phyloP scores from a whole-genome alignment of 768 basidiomycete genomes.

The Sporobolomyces phaffii region DNA sequence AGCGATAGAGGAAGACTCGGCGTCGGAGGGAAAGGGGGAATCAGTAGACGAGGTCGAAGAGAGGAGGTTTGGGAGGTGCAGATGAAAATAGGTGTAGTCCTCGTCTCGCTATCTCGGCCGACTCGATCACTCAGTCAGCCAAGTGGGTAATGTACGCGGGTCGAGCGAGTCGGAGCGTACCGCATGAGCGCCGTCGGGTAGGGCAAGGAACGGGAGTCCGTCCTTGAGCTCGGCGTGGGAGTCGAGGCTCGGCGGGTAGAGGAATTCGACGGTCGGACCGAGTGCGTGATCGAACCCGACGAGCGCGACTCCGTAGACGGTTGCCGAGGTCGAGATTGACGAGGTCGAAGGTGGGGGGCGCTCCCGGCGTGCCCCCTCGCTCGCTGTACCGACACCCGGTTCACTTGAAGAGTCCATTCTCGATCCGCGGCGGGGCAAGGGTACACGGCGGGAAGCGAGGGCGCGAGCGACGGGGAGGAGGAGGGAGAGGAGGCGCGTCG shows the following conservation, averaged over 20 bases:
- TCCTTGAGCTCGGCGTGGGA: constrained; percentile 77
- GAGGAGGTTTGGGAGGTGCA: constrained; percentile 52
- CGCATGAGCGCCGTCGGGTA: constrained; percentile 94
- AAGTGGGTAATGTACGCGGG: not conserved
- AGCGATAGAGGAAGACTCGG: not conserved
- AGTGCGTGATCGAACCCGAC: constrained; percentile 54
- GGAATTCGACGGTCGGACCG: constrained; percentile 77
- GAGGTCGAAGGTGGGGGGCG: not conserved
- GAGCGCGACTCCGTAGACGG: constrained; percentile 26
- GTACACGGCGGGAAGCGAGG: too few relatives aligned
- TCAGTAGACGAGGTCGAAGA: constrained; percentile 44
- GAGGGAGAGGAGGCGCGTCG: too few relatives aligned
- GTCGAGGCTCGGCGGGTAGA: constrained; percentile 54
- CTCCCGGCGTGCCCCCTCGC: too few relatives aligned
- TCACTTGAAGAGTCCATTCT: too few relatives aligned
- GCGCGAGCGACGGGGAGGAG: too few relatives aligned
- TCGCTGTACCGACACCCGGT: too few relatives aligned
- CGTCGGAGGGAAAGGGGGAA: too few relatives aligned
- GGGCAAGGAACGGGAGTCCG: constrained; percentile 86
- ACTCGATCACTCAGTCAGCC: not conserved
- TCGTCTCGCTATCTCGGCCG: constrained; percentile 61
- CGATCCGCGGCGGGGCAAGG: too few relatives aligned
- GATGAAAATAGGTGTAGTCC: constrained; percentile 95
- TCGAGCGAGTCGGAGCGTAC: constrained; percentile 51
- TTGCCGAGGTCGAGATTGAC: not conserved